These are phyloP conservation scores for Metarhizium guizhouense DNA, from an alignment of 2,329 filamentous ascomycete genomes.

Conservation along the genomic window DNA sequence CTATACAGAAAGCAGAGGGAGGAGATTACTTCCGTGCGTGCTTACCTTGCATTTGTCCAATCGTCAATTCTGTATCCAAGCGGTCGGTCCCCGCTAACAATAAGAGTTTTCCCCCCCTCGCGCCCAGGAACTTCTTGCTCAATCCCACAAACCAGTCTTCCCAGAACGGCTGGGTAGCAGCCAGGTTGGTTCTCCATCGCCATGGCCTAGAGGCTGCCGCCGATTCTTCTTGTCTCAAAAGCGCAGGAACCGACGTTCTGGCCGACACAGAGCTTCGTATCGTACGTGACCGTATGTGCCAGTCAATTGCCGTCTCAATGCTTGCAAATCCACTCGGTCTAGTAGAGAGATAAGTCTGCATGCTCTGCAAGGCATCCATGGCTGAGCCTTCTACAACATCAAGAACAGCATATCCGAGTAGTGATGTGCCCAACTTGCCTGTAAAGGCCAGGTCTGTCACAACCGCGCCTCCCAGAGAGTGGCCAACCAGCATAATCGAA, in stretches of 20 bases:
- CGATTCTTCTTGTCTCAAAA: conserved; percentile 48
- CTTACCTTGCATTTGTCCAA: conserved; percentile 91
- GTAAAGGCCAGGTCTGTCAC: conserved; percentile 75
- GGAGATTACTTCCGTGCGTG: background rate
- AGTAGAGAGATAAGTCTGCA: conserved; percentile 83
- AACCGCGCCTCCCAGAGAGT: conserved; percentile 87
- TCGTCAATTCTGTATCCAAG: conserved; percentile 84
- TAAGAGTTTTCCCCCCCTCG: conserved; percentile 74
- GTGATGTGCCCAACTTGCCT: conserved; percentile 52
- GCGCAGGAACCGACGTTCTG: conserved; percentile 73
- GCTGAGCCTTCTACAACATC: conserved; percentile 96
- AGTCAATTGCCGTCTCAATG: conserved; percentile 74
- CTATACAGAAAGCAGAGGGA: background rate
- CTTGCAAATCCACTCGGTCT: conserved; percentile 72
- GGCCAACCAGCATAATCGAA: conserved; percentile 75
- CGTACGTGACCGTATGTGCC: conserved; percentile 85
- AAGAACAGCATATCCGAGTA: conserved; percentile 82
- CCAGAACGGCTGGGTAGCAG: conserved; percentile 83
- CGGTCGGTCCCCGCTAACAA: conserved; percentile 84
- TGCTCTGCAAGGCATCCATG: conserved; percentile 87
- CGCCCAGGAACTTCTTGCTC: conserved; percentile 77
- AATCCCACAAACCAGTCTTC: conserved; percentile 86
- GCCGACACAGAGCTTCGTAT: conserved; percentile 79
- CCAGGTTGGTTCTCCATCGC: conserved; percentile 81
- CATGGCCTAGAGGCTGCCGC: conserved; percentile 41